phyloP scores from a whole-genome alignment of 805 yeast species.

The Naumovozyma castellii region DNA sequence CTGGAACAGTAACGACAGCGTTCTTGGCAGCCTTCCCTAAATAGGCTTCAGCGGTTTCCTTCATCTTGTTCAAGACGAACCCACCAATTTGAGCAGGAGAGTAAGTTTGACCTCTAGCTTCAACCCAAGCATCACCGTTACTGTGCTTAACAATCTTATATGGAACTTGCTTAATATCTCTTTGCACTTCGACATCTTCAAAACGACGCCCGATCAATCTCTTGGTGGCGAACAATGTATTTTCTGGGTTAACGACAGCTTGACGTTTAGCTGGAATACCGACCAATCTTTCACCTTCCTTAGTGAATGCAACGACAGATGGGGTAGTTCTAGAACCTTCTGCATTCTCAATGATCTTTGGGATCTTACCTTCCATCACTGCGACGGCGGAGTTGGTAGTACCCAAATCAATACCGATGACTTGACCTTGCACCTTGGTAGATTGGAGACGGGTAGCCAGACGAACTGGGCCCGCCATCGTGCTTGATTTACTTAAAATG shows the following conservation, averaged over 20 bases:
- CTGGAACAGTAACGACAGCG: conserved; percentile 88
- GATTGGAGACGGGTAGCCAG: conserved; percentile 29
- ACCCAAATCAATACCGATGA: conserved; percentile 78
- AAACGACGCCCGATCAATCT: conserved; percentile 90
- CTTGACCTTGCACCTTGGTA: conserved; percentile 34
- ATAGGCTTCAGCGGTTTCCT: conserved; percentile 93
- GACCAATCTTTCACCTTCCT: conserved; percentile 82
- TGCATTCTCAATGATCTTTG: conserved; percentile 68
- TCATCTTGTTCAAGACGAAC: conserved; percentile 88
- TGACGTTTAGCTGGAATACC: conserved; percentile 96
- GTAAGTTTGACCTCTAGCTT: conserved; percentile 77
- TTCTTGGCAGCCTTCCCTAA: conserved; percentile 78
- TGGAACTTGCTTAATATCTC: conserved; percentile 80
- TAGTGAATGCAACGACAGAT: conserved; percentile 88
- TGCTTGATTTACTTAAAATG: conserved; percentile 12
- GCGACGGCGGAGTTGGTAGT: conserved; percentile 88
- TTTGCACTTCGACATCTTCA: conserved; percentile 82
- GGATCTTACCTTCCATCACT: conserved; percentile 57
- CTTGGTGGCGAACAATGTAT: conserved; percentile 90
- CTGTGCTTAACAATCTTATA: conserved; percentile 82
- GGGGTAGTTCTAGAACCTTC: conserved; percentile 87
- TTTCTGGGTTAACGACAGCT: conserved; percentile 88
- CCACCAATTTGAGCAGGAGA: conserved; percentile 97
- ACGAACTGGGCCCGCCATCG: conserved; percentile 10
- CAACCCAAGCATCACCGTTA: conserved; percentile 95